Percentiles rank a stretch among this genome's conserved stretches.
Evolutionary conservation across 2,329 filamentous ascomycete species (phyloP).

Genomic region (Harringtonia lauricola): DNA sequence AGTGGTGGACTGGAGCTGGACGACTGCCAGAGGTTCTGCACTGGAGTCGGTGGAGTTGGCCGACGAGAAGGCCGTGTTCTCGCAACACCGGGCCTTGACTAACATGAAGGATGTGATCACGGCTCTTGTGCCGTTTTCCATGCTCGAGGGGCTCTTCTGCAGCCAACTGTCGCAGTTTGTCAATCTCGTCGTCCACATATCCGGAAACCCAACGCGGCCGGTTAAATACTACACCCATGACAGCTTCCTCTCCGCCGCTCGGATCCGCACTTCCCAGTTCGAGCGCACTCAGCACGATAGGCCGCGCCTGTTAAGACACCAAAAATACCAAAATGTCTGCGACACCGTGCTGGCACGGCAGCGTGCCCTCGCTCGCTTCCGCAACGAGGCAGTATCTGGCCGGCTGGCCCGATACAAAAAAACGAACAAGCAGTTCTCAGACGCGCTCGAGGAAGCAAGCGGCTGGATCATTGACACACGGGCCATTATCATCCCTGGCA

Average conservation of each 20-base stretch:
- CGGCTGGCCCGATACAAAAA: neutral
- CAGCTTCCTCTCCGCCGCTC: neutral
- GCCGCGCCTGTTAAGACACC: too few relatives aligned
- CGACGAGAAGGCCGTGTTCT: too few relatives aligned
- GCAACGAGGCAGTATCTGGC: neutral
- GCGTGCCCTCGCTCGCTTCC: neutral
- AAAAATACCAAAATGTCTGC: neutral
- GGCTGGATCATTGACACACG: neutral
- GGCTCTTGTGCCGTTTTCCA: neutral
- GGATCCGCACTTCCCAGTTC: neutral
- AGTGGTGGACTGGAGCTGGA: neutral
- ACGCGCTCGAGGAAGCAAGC: neutral
- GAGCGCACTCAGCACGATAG: neutral
- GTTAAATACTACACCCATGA: neutral
- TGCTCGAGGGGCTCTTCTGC: neutral
- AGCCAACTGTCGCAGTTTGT: neutral
- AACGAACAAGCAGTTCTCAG: neutral
- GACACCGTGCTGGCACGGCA: neutral
- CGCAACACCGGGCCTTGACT: neutral
- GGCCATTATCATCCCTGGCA: neutral
- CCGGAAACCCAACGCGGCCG: neutral
- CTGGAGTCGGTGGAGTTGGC: neutral
- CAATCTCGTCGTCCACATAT: neutral
- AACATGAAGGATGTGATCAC: neutral
- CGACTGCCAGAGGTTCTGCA: neutral